Conservation (phyloP, 176 grass and related monocot genomes). For the Themeda triandra region DNA sequence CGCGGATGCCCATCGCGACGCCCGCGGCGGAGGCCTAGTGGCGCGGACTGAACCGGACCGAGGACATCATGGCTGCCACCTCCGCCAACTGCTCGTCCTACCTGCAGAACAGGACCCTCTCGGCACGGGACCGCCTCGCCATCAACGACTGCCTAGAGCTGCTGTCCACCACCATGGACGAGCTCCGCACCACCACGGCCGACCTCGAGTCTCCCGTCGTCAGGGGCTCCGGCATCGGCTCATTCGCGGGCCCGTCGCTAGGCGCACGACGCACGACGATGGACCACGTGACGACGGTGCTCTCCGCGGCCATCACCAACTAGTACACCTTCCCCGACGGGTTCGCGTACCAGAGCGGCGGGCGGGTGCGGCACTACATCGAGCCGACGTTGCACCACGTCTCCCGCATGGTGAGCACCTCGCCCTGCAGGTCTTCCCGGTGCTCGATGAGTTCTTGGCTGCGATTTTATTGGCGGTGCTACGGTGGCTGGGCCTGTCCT, state of each 20-base stretch:
- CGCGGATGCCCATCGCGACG: too few relatives aligned
- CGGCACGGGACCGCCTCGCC: constrained; percentile 35
- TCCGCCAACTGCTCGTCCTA: constrained; percentile 53
- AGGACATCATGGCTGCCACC: constrained; percentile 27
- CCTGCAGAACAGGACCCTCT: constrained; percentile 27
- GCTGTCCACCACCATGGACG: constrained; percentile 60
- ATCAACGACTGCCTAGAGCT: constrained; percentile 72
- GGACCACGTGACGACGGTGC: constrained; percentile 59
- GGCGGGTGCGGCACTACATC: constrained; percentile 38
- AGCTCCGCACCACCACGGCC: constrained; percentile 34
- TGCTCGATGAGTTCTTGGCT: too few relatives aligned
- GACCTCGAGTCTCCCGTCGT: constrained; percentile 17
- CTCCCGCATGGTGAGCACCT: constrained; percentile 70
- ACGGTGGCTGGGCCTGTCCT: too few relatives aligned
- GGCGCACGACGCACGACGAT: background rate
- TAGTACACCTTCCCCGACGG: constrained; percentile 84
- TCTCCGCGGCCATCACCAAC: constrained; percentile 88
- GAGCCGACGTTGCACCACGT: constrained; percentile 42
- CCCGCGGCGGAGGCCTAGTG: too few relatives aligned
- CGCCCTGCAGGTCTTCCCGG: too few relatives aligned
- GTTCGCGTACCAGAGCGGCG: constrained; percentile 44
- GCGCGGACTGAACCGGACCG: constrained; percentile 64
- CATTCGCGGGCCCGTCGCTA: background rate
- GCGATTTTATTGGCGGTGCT: too few relatives aligned
- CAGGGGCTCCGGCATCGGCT: background rate